Evolutionary conservation across 1,284 basidiomycete species (phyloP).

Genomic region (Cutaneotrichosporon dermatis): DNA sequence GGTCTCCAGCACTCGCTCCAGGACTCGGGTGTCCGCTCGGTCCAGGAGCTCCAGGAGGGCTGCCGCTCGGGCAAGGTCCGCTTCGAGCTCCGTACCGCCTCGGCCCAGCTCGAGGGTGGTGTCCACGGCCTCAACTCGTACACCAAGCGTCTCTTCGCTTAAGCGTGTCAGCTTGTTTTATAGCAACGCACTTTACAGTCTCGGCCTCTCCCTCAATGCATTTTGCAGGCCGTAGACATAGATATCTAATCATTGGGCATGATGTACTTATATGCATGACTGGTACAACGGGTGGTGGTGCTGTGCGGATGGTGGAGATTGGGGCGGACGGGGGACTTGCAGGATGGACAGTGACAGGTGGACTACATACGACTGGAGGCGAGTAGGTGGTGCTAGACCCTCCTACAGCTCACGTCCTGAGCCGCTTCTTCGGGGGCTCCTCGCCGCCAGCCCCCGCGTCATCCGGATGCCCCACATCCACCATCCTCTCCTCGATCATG

Average conservation of each 20-base stretch:
- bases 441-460: slow-evolving; percentile 25
- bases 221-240: background rate
- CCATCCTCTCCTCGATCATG: slow-evolving; percentile 66
- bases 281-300: slow-evolving; percentile 13
- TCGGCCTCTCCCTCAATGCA: background rate
- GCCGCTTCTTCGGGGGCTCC: slow-evolving; percentile 22
- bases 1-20: slow-evolving; percentile 95
- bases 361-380: too few relatives aligned
- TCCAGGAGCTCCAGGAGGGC: slow-evolving; percentile 57
- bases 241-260: slow-evolving; percentile 2
- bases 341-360: too few relatives aligned
- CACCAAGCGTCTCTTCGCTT: slow-evolving; percentile 61
- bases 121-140: slow-evolving; percentile 82
- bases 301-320: background rate
- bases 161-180: slow-evolving; percentile 9
- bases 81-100: slow-evolving; percentile 92
- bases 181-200: background rate
- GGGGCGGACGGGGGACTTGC: too few relatives aligned
- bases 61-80: slow-evolving; percentile 67
- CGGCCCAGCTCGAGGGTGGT: slow-evolving; percentile 92
- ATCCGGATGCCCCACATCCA: slow-evolving; percentile 58
- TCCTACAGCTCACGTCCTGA: background rate
- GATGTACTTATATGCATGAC: slow-evolving; percentile 17
- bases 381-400: too few relatives aligned
- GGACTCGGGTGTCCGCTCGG: slow-evolving; percentile 75